A percentile compares a stretch with the other conserved stretches of the same genome.
Evolutionary conservation across 1,284 basidiomycete genomes (phyloP).

Genomic region (Heterobasidion parviporum): DNA sequence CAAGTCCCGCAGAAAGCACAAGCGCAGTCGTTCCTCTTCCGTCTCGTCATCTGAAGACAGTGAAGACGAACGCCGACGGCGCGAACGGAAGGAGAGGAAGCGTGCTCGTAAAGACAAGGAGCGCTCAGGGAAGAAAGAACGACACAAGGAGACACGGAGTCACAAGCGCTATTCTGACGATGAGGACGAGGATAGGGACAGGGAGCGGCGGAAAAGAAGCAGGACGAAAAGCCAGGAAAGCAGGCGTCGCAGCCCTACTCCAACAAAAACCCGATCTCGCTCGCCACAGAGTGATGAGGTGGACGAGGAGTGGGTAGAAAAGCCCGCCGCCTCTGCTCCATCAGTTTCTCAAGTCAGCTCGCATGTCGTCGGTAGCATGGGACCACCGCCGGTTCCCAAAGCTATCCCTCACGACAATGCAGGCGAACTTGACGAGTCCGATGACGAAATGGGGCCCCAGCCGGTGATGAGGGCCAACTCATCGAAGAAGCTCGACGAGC

Average conservation of each 20-base stretch:
- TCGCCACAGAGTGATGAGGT: constrained; percentile 26
- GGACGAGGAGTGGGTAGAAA: constrained; percentile 71
- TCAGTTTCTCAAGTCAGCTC: constrained; percentile 20
- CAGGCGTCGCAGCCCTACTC: no score
- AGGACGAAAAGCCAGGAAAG: constrained; percentile 22
- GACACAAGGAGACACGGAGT: constrained; percentile 16
- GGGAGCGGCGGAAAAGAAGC: constrained; percentile 21
- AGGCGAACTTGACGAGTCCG: constrained; percentile 25
- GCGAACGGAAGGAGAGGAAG: constrained; percentile 49
- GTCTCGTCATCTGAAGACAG: constrained; percentile 39
- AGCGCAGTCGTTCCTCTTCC: constrained; percentile 45
- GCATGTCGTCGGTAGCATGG: constrained; percentile 1
- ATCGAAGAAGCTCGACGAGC: constrained; percentile 58
- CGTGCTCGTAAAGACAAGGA: constrained; percentile 26
- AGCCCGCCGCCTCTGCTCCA: constrained; percentile 31
- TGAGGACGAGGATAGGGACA: constrained; percentile 27
- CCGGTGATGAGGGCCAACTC: constrained; percentile 35
- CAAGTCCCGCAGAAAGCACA: constrained; percentile 49
- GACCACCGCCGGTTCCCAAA: constrained; percentile 3
- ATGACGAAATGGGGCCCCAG: constrained; percentile 52
- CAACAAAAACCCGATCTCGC: no score
- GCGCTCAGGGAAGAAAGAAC: constrained; percentile 20
- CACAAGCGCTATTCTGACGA: constrained; percentile 24
- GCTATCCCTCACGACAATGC: background rate
- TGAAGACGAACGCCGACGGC: constrained; percentile 53